phyloP scores from a whole-genome alignment of 1,139 yeast species.

The Pichia norvegensis region DNA sequence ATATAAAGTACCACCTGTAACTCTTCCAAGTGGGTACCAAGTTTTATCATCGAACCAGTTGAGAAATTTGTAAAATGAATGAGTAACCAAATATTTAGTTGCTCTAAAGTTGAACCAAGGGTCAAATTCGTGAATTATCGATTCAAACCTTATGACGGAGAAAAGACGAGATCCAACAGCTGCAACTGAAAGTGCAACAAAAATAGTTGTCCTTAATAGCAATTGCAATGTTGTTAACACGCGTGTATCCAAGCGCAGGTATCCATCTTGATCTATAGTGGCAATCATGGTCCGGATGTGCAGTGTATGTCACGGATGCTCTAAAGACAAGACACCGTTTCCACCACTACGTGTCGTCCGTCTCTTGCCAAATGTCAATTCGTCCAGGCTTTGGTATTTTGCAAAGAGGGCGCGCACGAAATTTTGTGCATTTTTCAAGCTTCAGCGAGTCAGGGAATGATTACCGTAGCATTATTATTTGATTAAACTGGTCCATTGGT shows the following conservation, averaged over 20 bases:
- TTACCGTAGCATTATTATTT: too few relatives aligned
- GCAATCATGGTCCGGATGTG: constrained; percentile 12
- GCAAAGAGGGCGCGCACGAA: too few relatives aligned
- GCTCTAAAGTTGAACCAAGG: constrained; percentile 99
- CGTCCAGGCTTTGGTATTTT: too few relatives aligned
- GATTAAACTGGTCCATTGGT: too few relatives aligned
- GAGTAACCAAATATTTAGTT: constrained; percentile 75
- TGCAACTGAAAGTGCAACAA: constrained; percentile 40
- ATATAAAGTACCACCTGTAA: constrained; percentile 96
- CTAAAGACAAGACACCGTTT: too few relatives aligned
- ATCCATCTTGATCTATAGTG: constrained; percentile 25
- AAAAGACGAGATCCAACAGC: constrained; percentile 83
- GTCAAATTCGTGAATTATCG: constrained; percentile 96
- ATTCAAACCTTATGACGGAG: constrained; percentile 79
- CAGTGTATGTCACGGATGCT: neutral
- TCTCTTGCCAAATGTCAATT: too few relatives aligned
- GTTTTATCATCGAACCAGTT: constrained; percentile 99
- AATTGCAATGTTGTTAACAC: constrained; percentile 19
- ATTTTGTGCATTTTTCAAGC: too few relatives aligned
- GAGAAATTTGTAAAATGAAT: constrained; percentile 82
- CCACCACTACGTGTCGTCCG: too few relatives aligned
- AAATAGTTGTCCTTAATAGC: constrained; percentile 25
- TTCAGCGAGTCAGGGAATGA: too few relatives aligned
- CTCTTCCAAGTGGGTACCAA: constrained; percentile 98
- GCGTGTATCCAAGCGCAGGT: constrained; percentile 20